phyloP scores from a whole-genome alignment of 2,329 filamentous ascomycete species.

The Orbilia brochopaga region DNA sequence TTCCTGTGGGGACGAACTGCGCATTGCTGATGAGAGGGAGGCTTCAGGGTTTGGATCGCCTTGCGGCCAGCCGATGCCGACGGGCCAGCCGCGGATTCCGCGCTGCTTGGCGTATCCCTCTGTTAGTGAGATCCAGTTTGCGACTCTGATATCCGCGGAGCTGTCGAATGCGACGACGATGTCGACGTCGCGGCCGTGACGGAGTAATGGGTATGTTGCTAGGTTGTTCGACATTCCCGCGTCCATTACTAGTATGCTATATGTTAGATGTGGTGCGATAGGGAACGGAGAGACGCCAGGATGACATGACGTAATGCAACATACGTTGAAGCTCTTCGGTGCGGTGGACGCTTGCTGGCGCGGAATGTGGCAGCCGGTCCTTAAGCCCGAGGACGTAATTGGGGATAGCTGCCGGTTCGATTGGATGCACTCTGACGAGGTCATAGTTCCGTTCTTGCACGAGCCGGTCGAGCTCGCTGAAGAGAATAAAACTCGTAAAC shows the following conservation, averaged over 20 bases:
- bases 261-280: not conserved
- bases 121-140: conserved; percentile 94
- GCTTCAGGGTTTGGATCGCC: conserved; percentile 67
- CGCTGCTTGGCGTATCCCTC: conserved; percentile 92
- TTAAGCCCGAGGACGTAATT: conserved; percentile 88
- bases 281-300: conserved; percentile 7
- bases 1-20: conserved; percentile 66
- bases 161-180: conserved; percentile 92
- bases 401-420: conserved; percentile 86
- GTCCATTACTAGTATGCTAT: conserved; percentile 61
- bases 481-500: conserved; percentile 74
- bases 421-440: conserved; percentile 88
- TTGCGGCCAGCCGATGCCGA: conserved; percentile 91
- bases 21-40: conserved; percentile 71
- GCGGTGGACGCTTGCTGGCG: conserved; percentile 76
- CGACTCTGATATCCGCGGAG: conserved; percentile 87
- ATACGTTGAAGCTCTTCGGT: conserved; percentile 59
- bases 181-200: conserved; percentile 86
- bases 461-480: conserved; percentile 77
- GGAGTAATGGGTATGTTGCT: conserved; percentile 89
- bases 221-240: conserved; percentile 99
- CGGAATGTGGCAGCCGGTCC: conserved; percentile 73
- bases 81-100: conserved; percentile 89
- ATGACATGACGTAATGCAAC: conserved; percentile 60
- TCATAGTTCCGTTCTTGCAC: conserved; percentile 83